phyloP scores from a whole-genome alignment of 352 stramenopile species.

The Albugo laibachii region DNA sequence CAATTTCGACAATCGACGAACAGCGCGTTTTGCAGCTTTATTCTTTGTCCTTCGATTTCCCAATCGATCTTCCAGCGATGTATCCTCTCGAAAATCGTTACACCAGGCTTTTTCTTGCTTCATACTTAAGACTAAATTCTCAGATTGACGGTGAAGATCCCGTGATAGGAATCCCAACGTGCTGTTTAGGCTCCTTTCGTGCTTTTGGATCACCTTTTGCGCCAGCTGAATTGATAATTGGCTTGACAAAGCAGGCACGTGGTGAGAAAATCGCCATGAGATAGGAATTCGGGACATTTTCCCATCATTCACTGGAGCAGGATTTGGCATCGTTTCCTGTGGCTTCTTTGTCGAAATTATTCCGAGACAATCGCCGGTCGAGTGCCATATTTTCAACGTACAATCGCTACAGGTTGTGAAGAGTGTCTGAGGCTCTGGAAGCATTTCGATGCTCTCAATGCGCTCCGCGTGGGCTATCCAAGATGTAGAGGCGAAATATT shows the following conservation, averaged over 20 bases:
- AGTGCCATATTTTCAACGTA: slow-evolving; percentile 29
- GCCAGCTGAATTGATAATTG: slow-evolving; percentile 16
- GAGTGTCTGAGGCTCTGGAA: slow-evolving; percentile 21
- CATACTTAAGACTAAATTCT: too few species aligned
- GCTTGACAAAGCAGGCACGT: slow-evolving; percentile 14
- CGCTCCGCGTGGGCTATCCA: slow-evolving; percentile 22
- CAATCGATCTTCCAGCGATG: too few species aligned
- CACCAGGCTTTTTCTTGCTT: too few species aligned
- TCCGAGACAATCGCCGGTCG: slow-evolving; percentile 15
- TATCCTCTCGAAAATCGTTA: too few species aligned
- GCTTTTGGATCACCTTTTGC: slow-evolving; percentile 17
- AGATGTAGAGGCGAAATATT: slow-evolving; percentile 11
- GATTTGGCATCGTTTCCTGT: background rate
- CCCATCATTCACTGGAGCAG: slow-evolving; percentile 1
- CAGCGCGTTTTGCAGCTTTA: too few species aligned
- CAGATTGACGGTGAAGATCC: too few species aligned
- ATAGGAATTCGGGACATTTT: slow-evolving; percentile 4
- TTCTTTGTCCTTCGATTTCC: too few species aligned
- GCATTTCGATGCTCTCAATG: slow-evolving; percentile 14
- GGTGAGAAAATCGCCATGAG: slow-evolving; percentile 33
- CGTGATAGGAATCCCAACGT: background rate
- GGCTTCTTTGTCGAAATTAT: slow-evolving; percentile 18
- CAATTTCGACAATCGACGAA: too few species aligned
- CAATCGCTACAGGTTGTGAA: slow-evolving; percentile 24
- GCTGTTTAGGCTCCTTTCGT: slow-evolving; percentile 15